Evolutionary conservation across 495 filamentous ascomycete species (phyloP).

Genomic region (Cercophora samala): DNA sequence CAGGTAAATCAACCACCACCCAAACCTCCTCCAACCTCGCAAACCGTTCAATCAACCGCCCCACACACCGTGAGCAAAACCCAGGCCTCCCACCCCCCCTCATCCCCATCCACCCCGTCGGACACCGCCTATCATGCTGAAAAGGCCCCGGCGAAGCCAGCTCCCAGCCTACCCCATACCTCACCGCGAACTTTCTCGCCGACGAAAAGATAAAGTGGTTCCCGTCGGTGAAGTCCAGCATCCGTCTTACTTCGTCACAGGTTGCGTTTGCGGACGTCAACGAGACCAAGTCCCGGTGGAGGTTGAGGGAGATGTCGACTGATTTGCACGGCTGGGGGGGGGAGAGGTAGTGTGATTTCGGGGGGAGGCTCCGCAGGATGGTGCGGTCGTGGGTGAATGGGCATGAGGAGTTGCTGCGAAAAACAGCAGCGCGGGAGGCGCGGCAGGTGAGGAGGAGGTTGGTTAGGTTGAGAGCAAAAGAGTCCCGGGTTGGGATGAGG

Average conservation of each 20-base stretch:
- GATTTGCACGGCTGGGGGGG: not conserved
- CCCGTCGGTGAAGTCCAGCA: slow-evolving; percentile 19
- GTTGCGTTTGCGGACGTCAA: slow-evolving; percentile 12
- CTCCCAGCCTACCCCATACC: slow-evolving; percentile 22
- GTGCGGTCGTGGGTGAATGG: slow-evolving; percentile 10
- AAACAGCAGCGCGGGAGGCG: slow-evolving; percentile 23
- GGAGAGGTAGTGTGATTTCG: not conserved
- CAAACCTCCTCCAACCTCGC: slow-evolving; percentile 21
- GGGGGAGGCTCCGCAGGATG: slow-evolving; percentile 14
- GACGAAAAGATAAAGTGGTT: slow-evolving; percentile 22
- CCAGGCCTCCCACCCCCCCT: not conserved
- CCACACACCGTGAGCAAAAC: slow-evolving; percentile 22
- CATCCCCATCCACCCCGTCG: slow-evolving; percentile 5
- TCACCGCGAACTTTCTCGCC: slow-evolving; percentile 21
- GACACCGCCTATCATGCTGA: slow-evolving; percentile 6
- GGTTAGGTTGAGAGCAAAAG: slow-evolving; percentile 23
- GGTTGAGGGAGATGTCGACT: slow-evolving; percentile 19
- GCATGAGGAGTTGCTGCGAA: slow-evolving; percentile 6
- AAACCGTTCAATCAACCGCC: slow-evolving; percentile 20
- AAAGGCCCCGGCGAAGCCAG: not conserved
- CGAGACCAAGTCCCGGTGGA: slow-evolving; percentile 23
- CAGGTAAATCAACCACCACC: slow-evolving; percentile 19
- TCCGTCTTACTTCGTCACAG: slow-evolving; percentile 4
- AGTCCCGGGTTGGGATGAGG: slow-evolving; percentile 30
- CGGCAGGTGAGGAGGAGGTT: slow-evolving; percentile 24